Percentiles rank a stretch among this genome's conserved stretches.
phyloP scores from a whole-genome alignment of 2,329 filamentous ascomycete species.

The Colletotrichum eremochloae region DNA sequence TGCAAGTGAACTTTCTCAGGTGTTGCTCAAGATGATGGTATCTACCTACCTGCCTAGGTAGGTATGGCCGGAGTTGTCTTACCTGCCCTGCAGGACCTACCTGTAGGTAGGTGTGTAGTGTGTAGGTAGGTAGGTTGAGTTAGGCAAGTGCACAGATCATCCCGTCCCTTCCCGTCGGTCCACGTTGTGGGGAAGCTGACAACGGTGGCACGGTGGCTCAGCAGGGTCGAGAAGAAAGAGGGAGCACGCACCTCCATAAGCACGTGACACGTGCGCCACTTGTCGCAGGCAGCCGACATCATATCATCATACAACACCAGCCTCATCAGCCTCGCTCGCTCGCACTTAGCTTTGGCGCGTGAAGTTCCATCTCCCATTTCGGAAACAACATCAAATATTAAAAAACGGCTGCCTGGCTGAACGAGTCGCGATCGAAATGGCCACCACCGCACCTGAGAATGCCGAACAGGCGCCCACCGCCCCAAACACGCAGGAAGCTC shows the following conservation, averaged over 20 bases:
- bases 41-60: too few species aligned
- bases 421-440: slow-evolving; percentile 48
- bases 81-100: too few species aligned
- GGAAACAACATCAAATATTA: slow-evolving; percentile 17
- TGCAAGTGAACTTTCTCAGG: neutral
- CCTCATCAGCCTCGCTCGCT: slow-evolving; percentile 33
- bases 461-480: slow-evolving; percentile 47
- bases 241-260: too few species aligned
- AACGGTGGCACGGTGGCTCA: neutral
- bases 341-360: neutral
- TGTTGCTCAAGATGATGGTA: neutral
- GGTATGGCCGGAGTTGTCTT: too few species aligned
- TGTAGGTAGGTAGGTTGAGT: neutral
- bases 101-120: too few species aligned
- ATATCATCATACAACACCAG: slow-evolving; percentile 38
- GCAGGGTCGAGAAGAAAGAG: too few species aligned
- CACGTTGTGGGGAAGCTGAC: neutral
- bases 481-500: slow-evolving; percentile 31
- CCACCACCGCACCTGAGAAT: slow-evolving; percentile 52
- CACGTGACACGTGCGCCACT: slow-evolving; percentile 29
- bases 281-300: neutral
- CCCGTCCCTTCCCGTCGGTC: neutral
- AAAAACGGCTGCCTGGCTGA: neutral
- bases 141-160: neutral
- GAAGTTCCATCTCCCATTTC: neutral